These are phyloP conservation scores for Verticillium longisporum DNA, from an alignment of 2,329 filamentous ascomycete species.

Conservation along the genomic window DNA sequence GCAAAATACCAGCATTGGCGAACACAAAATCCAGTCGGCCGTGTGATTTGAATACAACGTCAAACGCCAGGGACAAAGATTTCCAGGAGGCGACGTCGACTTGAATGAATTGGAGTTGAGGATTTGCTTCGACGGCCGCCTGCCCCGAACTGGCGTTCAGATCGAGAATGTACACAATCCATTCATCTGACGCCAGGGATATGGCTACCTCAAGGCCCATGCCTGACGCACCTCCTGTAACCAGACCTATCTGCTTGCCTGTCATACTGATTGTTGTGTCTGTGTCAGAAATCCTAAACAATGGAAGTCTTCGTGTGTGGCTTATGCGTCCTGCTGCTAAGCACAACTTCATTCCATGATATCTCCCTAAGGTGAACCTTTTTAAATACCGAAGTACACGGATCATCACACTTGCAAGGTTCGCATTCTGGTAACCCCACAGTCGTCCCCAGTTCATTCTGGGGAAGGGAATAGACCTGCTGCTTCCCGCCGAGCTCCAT, in stretches of 20 bases:
- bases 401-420: no score
- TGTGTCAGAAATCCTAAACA: no score
- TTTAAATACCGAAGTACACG: no score
- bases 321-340: no score
- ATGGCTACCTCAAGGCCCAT: slow-evolving; percentile 16
- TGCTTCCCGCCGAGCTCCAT: no score
- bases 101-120: slow-evolving; percentile 4
- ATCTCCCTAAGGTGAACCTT: no score
- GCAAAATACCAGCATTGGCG: slow-evolving; percentile 39
- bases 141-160: slow-evolving; percentile 12
- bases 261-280: neutral
- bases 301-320: no score
- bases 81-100: slow-evolving; percentile 12
- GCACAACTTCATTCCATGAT: no score
- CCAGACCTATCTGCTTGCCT: slow-evolving; percentile 12
- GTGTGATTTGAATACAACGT: slow-evolving; percentile 24
- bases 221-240: slow-evolving; percentile 12
- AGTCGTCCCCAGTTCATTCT: no score
- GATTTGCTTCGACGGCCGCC: slow-evolving; percentile 1
- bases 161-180: slow-evolving; percentile 14
- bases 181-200: slow-evolving; percentile 6
- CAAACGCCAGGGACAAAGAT: slow-evolving; percentile 21
- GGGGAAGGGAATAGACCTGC: no score
- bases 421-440: no score
- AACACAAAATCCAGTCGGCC: slow-evolving; percentile 38